A percentile compares a stretch with the other conserved stretches of the same genome.
These are phyloP conservation scores for Nymphaea thermarum DNA, from an alignment of 164 flowering plant species.

Conservation along the genomic window DNA sequence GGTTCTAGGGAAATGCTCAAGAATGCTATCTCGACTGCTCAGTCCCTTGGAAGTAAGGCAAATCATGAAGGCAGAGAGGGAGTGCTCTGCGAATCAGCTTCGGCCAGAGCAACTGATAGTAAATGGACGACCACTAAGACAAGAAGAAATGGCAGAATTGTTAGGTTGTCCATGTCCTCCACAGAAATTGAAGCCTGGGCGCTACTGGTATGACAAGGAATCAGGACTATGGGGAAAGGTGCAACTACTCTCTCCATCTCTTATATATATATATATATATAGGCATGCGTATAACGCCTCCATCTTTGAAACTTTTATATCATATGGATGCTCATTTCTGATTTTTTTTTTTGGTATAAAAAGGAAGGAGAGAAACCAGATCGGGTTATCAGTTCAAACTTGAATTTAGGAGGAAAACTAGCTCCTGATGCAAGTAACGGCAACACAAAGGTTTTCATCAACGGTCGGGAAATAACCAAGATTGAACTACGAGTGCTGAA, in stretches of 20 bases:
- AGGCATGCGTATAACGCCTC: too few species aligned
- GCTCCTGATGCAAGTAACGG: constrained; percentile 79
- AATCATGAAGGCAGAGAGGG: constrained; percentile 93
- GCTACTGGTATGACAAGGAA: constrained; percentile 98
- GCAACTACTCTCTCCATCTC: background rate
- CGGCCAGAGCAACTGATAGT: constrained; percentile 92
- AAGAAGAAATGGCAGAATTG: constrained; percentile 83
- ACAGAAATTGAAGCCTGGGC: constrained; percentile 76
- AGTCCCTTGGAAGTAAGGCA: constrained; percentile 88
- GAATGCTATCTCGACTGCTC: constrained; percentile 60
- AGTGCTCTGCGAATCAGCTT: constrained; percentile 93
- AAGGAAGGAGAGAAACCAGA: constrained; percentile 97
- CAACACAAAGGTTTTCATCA: constrained; percentile 77
- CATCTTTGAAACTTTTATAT: too few species aligned
- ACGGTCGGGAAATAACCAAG: constrained; percentile 89
- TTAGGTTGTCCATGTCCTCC: constrained; percentile 81
- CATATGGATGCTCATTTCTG: background rate
- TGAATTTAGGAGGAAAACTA: constrained; percentile 82
- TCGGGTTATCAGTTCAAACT: constrained; percentile 70
- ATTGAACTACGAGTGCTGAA: constrained; percentile 68
- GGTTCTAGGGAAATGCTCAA: constrained; percentile 61
- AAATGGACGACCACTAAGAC: constrained; percentile 59
- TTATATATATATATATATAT: background rate
- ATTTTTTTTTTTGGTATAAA: background rate
- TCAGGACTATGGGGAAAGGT: constrained; percentile 99